These are phyloP conservation scores for Macrotyloma uniflorum DNA, from an alignment of 306 rosid species.

Conservation along the genomic window DNA sequence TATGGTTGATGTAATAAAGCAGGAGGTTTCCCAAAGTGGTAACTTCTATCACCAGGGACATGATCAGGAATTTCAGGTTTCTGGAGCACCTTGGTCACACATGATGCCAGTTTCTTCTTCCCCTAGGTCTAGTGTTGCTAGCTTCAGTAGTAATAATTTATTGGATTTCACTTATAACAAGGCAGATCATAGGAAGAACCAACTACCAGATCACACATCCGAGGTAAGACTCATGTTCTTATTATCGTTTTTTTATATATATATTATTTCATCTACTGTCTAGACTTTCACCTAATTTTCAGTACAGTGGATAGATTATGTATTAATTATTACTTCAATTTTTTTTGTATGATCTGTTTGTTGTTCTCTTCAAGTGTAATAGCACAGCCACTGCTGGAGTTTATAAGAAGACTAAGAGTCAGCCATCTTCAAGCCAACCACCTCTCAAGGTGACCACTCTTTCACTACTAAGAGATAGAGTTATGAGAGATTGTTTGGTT, in stretches of 20 bases:
- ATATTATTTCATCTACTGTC: not conserved
- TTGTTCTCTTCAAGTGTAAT: slow-evolving; percentile 46
- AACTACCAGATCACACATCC: slow-evolving; percentile 53
- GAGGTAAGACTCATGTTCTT: slow-evolving; percentile 50
- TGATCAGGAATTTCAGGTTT: slow-evolving; percentile 50
- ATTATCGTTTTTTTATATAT: not conserved
- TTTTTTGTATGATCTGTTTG: not conserved
- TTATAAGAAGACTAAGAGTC: slow-evolving; percentile 77
- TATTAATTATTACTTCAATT: slow-evolving; percentile 1
- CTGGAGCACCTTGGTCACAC: slow-evolving; percentile 58
- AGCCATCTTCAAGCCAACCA: slow-evolving; percentile 72
- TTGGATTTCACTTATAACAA: slow-evolving; percentile 72
- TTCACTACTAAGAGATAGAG: not conserved
- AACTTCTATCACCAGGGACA: slow-evolving; percentile 44
- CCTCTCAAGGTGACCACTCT: slow-evolving; percentile 66
- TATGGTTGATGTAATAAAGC: slow-evolving; percentile 58
- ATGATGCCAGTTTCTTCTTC: slow-evolving; percentile 64
- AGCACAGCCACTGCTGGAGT: slow-evolving; percentile 55
- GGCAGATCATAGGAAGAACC: slow-evolving; percentile 47
- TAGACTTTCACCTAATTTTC: not conserved
- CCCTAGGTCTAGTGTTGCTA: slow-evolving; percentile 56
- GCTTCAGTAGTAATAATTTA: slow-evolving; percentile 42
- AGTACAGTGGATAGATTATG: not conserved
- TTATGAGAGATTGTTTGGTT: slow-evolving; percentile 16
- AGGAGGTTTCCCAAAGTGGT: slow-evolving; percentile 60